Evolutionary conservation across 1,139 yeast genomes (phyloP).

Genomic region (Saccharomyces pastorianus): DNA sequence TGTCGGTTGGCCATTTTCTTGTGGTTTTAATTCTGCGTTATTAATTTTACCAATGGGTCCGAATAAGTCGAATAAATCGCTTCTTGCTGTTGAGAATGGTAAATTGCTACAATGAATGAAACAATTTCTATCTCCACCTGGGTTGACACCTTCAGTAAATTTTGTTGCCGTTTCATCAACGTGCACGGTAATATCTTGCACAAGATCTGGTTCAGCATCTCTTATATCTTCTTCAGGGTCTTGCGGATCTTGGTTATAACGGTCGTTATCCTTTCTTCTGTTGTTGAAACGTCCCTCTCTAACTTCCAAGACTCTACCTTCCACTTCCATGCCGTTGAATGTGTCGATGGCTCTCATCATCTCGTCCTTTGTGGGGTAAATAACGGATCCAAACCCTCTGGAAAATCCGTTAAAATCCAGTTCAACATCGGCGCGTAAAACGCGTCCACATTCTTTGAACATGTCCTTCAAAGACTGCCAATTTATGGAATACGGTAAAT

Average conservation of each 20-base stretch:
- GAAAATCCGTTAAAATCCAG: constrained; percentile 66
- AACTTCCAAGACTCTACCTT: constrained; percentile 63
- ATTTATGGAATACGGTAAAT: constrained; percentile 68
- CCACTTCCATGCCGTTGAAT: constrained; percentile 58
- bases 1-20: constrained; percentile 56
- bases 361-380: constrained; percentile 50
- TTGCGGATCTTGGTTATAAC: constrained; percentile 7
- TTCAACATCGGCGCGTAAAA: constrained; percentile 73
- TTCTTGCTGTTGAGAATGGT: constrained; percentile 82
- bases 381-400: constrained; percentile 77
- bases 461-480: constrained; percentile 86
- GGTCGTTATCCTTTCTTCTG: constrained; percentile 9
- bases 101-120: constrained; percentile 68
- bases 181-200: constrained; percentile 5
- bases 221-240: constrained; percentile 12
- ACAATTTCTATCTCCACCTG: constrained; percentile 51
- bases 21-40: constrained; percentile 68
- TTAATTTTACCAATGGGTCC: constrained; percentile 74
- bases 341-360: constrained; percentile 54
- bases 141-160: constrained; percentile 20
- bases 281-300: constrained; percentile 47
- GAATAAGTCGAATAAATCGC: constrained; percentile 78
- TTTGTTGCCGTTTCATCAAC: constrained; percentile 7
- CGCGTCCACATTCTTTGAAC: constrained; percentile 69
- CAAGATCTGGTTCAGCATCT: constrained; percentile 15